phyloP scores from a whole-genome alignment of 2,329 filamentous ascomycete species.

The Xylaria hypoxylon region DNA sequence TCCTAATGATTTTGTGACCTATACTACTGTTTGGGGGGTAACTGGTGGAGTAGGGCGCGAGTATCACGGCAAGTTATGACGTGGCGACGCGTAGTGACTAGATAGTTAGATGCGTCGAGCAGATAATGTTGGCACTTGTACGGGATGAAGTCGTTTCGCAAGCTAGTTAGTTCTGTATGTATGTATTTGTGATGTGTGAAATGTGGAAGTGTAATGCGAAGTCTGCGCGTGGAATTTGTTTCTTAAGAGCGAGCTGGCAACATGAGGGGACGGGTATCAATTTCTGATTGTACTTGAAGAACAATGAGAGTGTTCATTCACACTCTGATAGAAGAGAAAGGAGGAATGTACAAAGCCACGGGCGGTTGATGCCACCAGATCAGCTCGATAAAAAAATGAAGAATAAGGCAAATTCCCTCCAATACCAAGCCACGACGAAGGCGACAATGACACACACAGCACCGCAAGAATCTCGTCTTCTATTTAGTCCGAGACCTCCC shows the following conservation, averaged over 20 bases:
- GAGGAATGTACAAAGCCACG: conserved; percentile 53
- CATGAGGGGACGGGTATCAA: conserved; percentile 52
- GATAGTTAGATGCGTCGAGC: conserved; percentile 28
- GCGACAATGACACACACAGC: conserved; percentile 37
- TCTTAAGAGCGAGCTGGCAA: conserved; percentile 50
- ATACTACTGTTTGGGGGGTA: conserved; percentile 35
- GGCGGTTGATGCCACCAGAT: conserved; percentile 48
- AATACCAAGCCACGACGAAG: conserved; percentile 43
- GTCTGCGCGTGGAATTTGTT: conserved; percentile 43
- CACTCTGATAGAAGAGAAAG: conserved; percentile 46
- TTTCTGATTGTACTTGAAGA: conserved; percentile 53
- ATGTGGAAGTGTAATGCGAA: conserved; percentile 38
- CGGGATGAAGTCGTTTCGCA: conserved; percentile 38
- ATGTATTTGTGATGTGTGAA: conserved; percentile 39
- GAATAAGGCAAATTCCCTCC: conserved; percentile 46
- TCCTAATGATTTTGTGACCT: conserved; percentile 38
- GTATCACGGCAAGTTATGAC: conserved; percentile 22
- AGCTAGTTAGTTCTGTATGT: conserved; percentile 38
- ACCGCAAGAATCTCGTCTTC: conserved; percentile 48
- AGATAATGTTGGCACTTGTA: conserved; percentile 40
- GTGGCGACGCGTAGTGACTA: conserved; percentile 32
- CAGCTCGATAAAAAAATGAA: conserved; percentile 47
- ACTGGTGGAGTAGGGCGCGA: not conserved
- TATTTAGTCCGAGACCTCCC: conserved; percentile 47
- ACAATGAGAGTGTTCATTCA: conserved; percentile 48